Percentiles rank a stretch among this genome's conserved stretches.
Evolutionary conservation across 441 rosid species (phyloP).

Genomic region (California macrophylla): DNA sequence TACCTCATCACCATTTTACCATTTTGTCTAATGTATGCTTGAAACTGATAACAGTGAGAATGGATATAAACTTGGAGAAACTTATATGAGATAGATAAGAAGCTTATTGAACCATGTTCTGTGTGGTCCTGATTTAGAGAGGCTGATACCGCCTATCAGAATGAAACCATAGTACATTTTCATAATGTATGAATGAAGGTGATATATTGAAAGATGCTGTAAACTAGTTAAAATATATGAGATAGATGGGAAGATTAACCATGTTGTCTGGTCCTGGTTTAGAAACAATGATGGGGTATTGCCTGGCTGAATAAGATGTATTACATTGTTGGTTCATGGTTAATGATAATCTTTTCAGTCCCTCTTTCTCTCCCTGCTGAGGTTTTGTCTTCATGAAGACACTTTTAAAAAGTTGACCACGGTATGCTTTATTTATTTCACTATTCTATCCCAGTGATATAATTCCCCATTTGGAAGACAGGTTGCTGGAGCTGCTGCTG

Average conservation of each 20-base stretch:
- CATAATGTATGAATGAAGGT: neutral
- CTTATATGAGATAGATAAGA: neutral
- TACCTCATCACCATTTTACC: neutral
- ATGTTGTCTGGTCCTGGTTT: no score
- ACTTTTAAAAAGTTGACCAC: no score
- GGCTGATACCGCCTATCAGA: neutral
- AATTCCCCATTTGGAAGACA: slow-evolving; percentile 27
- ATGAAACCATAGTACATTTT: neutral
- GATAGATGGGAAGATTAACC: no score
- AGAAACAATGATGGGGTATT: neutral
- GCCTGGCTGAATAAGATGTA: neutral
- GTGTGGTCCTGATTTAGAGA: neutral
- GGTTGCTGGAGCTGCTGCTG: slow-evolving; percentile 99
- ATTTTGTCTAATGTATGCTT: neutral
- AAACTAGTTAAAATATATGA: neutral
- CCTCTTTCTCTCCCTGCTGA: neutral
- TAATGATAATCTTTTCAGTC: neutral
- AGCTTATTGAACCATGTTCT: neutral
- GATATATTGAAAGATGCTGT: neutral
- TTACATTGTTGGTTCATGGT: neutral
- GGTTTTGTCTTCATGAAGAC: neutral
- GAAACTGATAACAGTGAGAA: neutral
- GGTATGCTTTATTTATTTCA: neutral
- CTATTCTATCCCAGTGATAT: slow-evolving; percentile 6
- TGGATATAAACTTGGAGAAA: neutral